Evolutionary conservation across 768 basidiomycete species (phyloP).

Genomic region (Termitomyces bulborhizus): DNA sequence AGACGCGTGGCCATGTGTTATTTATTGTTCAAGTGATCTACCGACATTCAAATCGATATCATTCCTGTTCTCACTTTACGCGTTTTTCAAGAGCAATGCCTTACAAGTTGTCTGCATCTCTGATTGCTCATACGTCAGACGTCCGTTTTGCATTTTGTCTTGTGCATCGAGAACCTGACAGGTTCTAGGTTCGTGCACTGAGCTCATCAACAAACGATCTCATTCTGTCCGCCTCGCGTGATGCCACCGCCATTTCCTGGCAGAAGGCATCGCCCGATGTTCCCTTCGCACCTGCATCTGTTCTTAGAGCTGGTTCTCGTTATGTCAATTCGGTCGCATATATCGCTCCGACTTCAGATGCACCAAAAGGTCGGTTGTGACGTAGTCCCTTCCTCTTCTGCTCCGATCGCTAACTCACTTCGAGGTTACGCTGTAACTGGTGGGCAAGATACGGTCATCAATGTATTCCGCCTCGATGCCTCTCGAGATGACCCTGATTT

Average conservation of each 20-base stretch:
- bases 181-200: slow-evolving; percentile 73
- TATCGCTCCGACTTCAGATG: slow-evolving; percentile 60
- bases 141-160: slow-evolving; percentile 36
- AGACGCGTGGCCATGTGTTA: slow-evolving; percentile 5
- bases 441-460: slow-evolving; percentile 85
- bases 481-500: slow-evolving; percentile 70
- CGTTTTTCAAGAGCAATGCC: slow-evolving; percentile 35
- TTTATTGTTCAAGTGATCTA: background rate
- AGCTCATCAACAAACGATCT: slow-evolving; percentile 69
- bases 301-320: slow-evolving; percentile 60
- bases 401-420: slow-evolving; percentile 16
- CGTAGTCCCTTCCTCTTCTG: slow-evolving; percentile 11
- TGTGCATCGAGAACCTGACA: slow-evolving; percentile 12
- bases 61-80: background rate
- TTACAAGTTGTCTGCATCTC: slow-evolving; percentile 72
- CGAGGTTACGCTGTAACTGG: slow-evolving; percentile 83
- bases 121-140: slow-evolving; percentile 67
- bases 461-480: slow-evolving; percentile 62
- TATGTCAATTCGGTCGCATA: slow-evolving; percentile 82
- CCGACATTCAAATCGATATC: slow-evolving; percentile 21
- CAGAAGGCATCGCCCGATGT: slow-evolving; percentile 40
- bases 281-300: slow-evolving; percentile 47
- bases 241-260: slow-evolving; percentile 90
- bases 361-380: slow-evolving; percentile 56
- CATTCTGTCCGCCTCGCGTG: slow-evolving; percentile 87